Conservation (phyloP, 2,329 filamentous ascomycete species). For the Mycosphaerelloides madeirae region DNA sequence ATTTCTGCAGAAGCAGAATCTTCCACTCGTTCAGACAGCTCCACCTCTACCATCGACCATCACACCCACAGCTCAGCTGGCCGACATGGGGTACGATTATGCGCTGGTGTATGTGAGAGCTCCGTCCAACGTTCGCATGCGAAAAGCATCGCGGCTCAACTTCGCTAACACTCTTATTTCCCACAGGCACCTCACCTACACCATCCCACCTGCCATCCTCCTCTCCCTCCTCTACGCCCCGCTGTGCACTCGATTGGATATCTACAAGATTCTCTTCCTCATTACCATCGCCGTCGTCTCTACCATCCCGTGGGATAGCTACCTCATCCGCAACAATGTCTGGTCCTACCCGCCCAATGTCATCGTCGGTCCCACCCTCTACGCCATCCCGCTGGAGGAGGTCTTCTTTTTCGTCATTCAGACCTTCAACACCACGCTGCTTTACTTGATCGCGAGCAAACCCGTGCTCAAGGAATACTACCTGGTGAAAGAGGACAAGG, state of each 20-base stretch:
- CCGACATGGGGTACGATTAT: conserved; percentile 56
- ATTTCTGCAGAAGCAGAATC: too few relatives aligned
- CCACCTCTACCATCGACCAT: background rate
- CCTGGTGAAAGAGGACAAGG: conserved; percentile 41
- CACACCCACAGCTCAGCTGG: background rate
- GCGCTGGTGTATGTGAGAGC: conserved; percentile 53
- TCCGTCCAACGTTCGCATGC: conserved; percentile 3
- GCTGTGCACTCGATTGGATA: conserved; percentile 57
- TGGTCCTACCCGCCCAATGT: conserved; percentile 67
- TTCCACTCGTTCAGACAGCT: background rate
- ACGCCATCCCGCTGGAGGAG: conserved; percentile 65
- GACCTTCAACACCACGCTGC: conserved; percentile 65
- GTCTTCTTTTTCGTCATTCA: conserved; percentile 75
- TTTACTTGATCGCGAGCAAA: conserved; percentile 66
- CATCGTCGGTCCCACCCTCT: conserved; percentile 58
- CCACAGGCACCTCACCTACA: conserved; percentile 60
- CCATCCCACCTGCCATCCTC: conserved; percentile 57
- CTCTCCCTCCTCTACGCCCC: conserved; percentile 58
- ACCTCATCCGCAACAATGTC: conserved; percentile 62
- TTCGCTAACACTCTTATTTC: conserved; percentile 1
- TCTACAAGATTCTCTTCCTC: conserved; percentile 59
- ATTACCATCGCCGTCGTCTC: conserved; percentile 60
- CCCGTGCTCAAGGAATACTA: conserved; percentile 54
- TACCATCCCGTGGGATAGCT: conserved; percentile 73
- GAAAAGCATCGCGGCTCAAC: conserved; percentile 2